Base-by-base conservation (phyloP, 106 monocot genomes). In the Xerophyta viscosa region DNA sequence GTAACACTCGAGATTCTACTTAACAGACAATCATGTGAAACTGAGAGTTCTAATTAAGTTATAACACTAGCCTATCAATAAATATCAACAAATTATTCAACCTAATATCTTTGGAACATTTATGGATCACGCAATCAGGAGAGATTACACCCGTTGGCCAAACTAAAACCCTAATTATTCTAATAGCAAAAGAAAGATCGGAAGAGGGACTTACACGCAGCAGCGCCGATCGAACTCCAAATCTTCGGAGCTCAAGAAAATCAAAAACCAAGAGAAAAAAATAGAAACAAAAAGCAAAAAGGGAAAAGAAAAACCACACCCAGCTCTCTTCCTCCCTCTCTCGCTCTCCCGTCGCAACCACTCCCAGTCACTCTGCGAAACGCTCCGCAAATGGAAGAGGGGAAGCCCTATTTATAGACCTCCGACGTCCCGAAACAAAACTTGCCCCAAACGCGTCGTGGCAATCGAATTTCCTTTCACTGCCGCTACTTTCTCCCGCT, bases 401-500 rank as follows among this genome's bases (percentile, higher is more conserved):
- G 33, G 33, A 33, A 11, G 7, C 11, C 23, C n/a, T 24, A 39
- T 56, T 39, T 56, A 56, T 56, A 37, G 36, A 24, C 37, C 4
- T 20, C 21, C 8, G 11, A 5, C 5, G 7, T 11, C 33, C 11
- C 33, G 11, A n/a, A n/a, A n/a, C n/a, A n/a, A n/a, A n/a, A n/a
- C n/a, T n/a, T n/a, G n/a, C n/a, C n/a, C n/a, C n/a, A n/a, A n/a
- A n/a, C 11, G 2, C 2, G 52, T 18, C 13, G 28, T 0, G 19
- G 30, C 18, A 31, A 29, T 53, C 33, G 7, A 25, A 37, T 39
- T 19, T 23, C 31, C 21, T 20, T 56, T 8, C 56, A 56, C 37
- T 56, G 33, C 36, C 31, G 20, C n/a, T n/a, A n/a, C n/a, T n/a
- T 24, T 20, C 37, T 56, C 56, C 29, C 56, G 20, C 37, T 31